phyloP scores from a whole-genome alignment of 2,329 filamentous ascomycete species.

The Penicillium sp. region DNA sequence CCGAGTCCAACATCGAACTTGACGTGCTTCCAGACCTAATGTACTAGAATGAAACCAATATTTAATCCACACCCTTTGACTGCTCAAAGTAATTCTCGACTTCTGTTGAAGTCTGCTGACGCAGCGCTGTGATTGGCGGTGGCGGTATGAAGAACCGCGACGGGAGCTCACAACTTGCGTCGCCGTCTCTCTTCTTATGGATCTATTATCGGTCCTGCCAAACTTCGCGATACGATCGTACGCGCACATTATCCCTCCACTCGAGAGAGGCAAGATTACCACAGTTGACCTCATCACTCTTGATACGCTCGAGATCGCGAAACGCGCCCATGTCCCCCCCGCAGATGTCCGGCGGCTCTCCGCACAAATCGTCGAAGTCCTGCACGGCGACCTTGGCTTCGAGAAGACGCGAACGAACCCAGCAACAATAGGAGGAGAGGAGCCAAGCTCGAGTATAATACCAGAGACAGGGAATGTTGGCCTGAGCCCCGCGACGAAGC shows the following conservation, averaged over 20 bases:
- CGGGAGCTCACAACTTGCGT: conserved; percentile 9
- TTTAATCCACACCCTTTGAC: no score
- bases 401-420: conserved; percentile 18
- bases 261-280: conserved; percentile 78
- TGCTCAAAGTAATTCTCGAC: no score
- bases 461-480: conserved; percentile 21
- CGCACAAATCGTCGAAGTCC: conserved; percentile 66
- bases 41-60: no score
- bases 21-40: no score
- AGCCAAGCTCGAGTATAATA: conserved; percentile 29
- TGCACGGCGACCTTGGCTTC: conserved; percentile 67
- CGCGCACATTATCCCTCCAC: conserved; percentile 73
- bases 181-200: conserved; percentile 47
- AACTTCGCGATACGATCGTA: conserved; percentile 74
- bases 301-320: conserved; percentile 80
- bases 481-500: conserved; percentile 31
- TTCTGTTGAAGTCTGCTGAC: no score
- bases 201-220: conserved; percentile 82
- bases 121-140: conserved; percentile 20
- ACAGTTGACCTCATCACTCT: conserved; percentile 85
- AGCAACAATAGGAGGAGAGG: conserved; percentile 11
- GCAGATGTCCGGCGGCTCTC: conserved; percentile 77
- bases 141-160: conserved; percentile 16
- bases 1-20: no score
- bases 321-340: conserved; percentile 79